Percentiles rank a stretch among this genome's conserved stretches.
phyloP scores from a whole-genome alignment of 441 rosid genomes.

The Cnidoscolus chayamansa region DNA sequence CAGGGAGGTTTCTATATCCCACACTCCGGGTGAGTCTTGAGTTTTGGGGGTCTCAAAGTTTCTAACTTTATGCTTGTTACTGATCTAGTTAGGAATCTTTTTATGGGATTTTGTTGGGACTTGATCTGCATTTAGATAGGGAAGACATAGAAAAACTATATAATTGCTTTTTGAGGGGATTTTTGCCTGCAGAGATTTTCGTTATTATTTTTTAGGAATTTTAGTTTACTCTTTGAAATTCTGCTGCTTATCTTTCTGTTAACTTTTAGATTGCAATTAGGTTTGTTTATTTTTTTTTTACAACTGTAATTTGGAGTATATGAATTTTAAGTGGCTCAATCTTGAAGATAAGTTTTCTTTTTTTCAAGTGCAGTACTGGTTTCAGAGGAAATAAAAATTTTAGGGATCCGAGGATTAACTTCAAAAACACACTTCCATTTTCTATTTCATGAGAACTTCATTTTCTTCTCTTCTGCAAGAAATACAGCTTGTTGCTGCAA shows the following conservation, averaged over 20 bases:
- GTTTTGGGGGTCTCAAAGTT: constrained; percentile 31
- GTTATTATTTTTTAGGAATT: background rate
- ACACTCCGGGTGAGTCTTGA: constrained; percentile 25
- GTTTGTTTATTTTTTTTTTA: constrained; percentile 1
- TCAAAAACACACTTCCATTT: constrained; percentile 16
- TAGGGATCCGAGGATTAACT: constrained; percentile 19
- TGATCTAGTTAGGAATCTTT: background rate
- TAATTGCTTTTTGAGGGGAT: constrained; percentile 13
- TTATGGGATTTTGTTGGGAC: constrained; percentile 14
- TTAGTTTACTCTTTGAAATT: background rate
- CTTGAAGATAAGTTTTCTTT: background rate
- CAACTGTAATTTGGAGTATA: background rate
- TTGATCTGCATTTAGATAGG: constrained; percentile 23
- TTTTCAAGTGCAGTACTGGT: background rate
- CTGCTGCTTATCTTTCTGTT: background rate
- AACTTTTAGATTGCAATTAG: background rate
- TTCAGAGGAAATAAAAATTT: background rate
- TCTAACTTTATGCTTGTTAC: constrained; percentile 11
- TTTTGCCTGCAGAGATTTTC: constrained; percentile 3
- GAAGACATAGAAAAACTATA: constrained; percentile 2
- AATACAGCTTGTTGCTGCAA: constrained; percentile 13
- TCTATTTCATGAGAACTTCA: constrained; percentile 12
- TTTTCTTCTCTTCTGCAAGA: constrained; percentile 14
- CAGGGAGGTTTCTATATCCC: constrained; percentile 16
- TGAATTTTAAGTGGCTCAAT: constrained; percentile 3